Evolutionary conservation across 345 rosid genomes (phyloP), one percentile per base, ranked within the genome.

Genomic region (Turritis glabra): DNA sequence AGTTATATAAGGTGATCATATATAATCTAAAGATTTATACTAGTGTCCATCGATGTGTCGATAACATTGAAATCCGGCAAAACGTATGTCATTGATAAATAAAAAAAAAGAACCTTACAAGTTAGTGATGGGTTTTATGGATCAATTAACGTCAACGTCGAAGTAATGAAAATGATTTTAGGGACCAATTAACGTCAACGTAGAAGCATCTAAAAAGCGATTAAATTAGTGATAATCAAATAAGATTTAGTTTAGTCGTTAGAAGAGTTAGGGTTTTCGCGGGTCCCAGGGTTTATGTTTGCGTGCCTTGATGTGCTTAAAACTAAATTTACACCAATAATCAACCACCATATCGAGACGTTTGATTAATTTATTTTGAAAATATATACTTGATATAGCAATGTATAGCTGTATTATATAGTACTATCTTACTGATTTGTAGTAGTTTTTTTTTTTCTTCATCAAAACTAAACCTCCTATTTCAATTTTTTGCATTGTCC

Each of bases 261-360:
- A 71, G 43, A 64, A 77, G 72, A 62, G 17, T 77, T 70, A 77
- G 77, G 80, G 80, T 22, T 77, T 38, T 17, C 9, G 67, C 22
- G 72, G 80, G 76, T 55, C 76, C 76, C 71, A 54, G 23, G 17
- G 19, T 18, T 50, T 0, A 56, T 8, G 73, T 57, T 77, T 71
- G 77, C 80, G 80, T 77, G 80, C 48, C 64, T 77, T 72, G 56
- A n/a, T 64, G 80, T 65, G 12, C 77, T 77, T 72, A 30, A 57
- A 72, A 77, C 77, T 72, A 77, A 41, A 41, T 72, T 48, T 40
- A 72, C 68, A 71, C 81, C 77, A 65, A 77, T 72, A 71, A 71
- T 58, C 81, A 72, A 72, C 81, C 40, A 77, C 81, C 81, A 40
- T 71, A 64, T 71, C 67, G 26, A 56, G 67, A 77, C 65, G 35